phyloP scores from a whole-genome alignment of 2,329 filamentous ascomycete genomes.

The Colletotrichum tabaci region DNA sequence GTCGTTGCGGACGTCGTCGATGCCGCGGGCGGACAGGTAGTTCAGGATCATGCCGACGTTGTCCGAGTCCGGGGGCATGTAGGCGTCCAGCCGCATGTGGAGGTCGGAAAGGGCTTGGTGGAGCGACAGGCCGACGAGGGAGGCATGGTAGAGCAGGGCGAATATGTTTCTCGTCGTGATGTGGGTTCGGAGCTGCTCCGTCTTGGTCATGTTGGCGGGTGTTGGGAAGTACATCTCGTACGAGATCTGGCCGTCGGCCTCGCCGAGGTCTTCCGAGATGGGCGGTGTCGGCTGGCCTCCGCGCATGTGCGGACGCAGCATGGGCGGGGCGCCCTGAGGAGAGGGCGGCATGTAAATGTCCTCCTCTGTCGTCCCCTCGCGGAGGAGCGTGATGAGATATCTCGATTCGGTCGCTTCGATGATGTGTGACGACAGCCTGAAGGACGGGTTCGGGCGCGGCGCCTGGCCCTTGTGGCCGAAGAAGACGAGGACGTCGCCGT shows the following conservation, averaged over 20 bases:
- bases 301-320: slow-evolving; percentile 51
- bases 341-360: slow-evolving; percentile 60
- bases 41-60: slow-evolving; percentile 72
- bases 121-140: slow-evolving; percentile 75
- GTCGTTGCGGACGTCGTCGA: slow-evolving; percentile 76
- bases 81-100: slow-evolving; percentile 71
- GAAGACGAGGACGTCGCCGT: slow-evolving; percentile 73
- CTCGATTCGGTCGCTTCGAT: slow-evolving; percentile 71
- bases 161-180: slow-evolving; percentile 80
- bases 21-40: slow-evolving; percentile 71
- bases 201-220: slow-evolving; percentile 63
- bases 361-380: slow-evolving; percentile 68
- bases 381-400: slow-evolving; percentile 67
- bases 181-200: slow-evolving; percentile 69
- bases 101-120: slow-evolving; percentile 75
- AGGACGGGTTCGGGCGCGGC: slow-evolving; percentile 65
- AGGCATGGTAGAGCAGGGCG: slow-evolving; percentile 74
- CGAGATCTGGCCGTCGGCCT: slow-evolving; percentile 68
- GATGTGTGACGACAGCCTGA: slow-evolving; percentile 71
- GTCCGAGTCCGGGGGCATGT: slow-evolving; percentile 69
- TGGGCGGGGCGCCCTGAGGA: slow-evolving; percentile 58
- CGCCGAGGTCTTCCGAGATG: slow-evolving; percentile 61
- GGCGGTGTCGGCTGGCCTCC: slow-evolving; percentile 60
- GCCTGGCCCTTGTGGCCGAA: slow-evolving; percentile 63
- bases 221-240: slow-evolving; percentile 77